phyloP scores from a whole-genome alignment of 2,329 filamentous ascomycete genomes.

The Dichotomopilus funicola region DNA sequence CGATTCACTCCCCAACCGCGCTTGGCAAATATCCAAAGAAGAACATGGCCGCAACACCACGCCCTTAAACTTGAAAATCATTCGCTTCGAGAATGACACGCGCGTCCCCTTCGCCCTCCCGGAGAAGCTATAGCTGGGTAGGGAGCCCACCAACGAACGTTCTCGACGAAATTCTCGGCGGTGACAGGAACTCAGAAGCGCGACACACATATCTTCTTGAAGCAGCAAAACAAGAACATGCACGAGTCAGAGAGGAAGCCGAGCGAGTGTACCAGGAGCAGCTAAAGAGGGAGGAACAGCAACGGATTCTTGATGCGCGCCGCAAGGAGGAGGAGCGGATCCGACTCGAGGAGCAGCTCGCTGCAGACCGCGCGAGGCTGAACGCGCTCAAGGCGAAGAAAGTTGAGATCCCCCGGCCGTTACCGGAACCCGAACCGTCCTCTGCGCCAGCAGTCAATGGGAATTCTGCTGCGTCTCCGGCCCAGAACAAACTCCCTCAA shows the following conservation, averaged over 20 bases:
- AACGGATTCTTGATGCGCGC: slow-evolving; percentile 23
- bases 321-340: slow-evolving; percentile 29
- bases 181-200: slow-evolving; percentile 30
- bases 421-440: slow-evolving; percentile 19
- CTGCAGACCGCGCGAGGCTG: slow-evolving; percentile 23
- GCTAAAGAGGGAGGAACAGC: slow-evolving; percentile 18
- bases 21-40: neutral
- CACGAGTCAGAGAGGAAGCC: slow-evolving; percentile 27
- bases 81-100: slow-evolving; percentile 23
- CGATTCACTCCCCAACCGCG: slow-evolving; percentile 4
- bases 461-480: neutral
- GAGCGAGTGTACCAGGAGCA: slow-evolving; percentile 24
- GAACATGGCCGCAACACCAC: slow-evolving; percentile 11
- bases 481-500: neutral
- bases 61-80: neutral
- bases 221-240: slow-evolving; percentile 26
- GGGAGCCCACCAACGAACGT: slow-evolving; percentile 18
- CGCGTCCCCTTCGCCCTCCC: slow-evolving; percentile 26
- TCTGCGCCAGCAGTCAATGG: slow-evolving; percentile 9
- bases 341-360: slow-evolving; percentile 22
- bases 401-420: slow-evolving; percentile 23
- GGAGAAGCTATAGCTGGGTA: slow-evolving; percentile 18
- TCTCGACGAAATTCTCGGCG: slow-evolving; percentile 25
- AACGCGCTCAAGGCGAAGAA: slow-evolving; percentile 29
- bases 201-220: slow-evolving; percentile 28